Evolutionary conservation across 257 asterid species (phyloP).

Genomic region (Fraxinus cuspidata): DNA sequence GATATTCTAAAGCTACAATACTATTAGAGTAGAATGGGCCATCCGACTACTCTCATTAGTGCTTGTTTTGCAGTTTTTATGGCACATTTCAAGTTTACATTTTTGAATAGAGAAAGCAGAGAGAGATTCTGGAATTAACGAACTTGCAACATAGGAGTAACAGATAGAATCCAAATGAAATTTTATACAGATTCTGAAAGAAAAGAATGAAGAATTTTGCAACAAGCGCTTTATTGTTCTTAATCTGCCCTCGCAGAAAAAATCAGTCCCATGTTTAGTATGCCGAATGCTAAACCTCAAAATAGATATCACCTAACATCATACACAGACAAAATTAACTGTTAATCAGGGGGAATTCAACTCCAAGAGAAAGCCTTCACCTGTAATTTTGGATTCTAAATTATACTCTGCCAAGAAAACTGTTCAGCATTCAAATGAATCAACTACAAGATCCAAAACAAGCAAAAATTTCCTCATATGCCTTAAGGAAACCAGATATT

Average conservation of each 20-base stretch:
- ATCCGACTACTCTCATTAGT: too few relatives aligned
- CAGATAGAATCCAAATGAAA: too few relatives aligned
- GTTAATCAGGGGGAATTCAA: neutral
- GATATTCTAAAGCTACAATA: too few relatives aligned
- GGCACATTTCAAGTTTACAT: too few relatives aligned
- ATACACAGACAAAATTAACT: neutral
- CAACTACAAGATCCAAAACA: neutral
- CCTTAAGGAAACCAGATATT: neutral
- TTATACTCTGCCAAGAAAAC: neutral
- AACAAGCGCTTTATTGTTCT: neutral
- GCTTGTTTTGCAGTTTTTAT: too few relatives aligned
- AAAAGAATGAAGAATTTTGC: too few relatives aligned
- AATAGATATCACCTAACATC: neutral
- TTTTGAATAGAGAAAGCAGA: too few relatives aligned
- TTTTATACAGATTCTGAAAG: too few relatives aligned
- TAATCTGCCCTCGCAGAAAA: neutral
- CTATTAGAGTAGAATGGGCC: too few relatives aligned
- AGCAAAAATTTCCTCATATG: neutral
- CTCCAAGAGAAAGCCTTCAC: neutral
- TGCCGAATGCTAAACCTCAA: neutral
- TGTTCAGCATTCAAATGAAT: neutral
- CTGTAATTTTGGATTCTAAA: neutral
- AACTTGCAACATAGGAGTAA: too few relatives aligned
- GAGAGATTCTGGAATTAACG: too few relatives aligned
- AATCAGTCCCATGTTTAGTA: neutral